Evolutionary conservation across 1,284 basidiomycete species (phyloP), one percentile per base, ranked within the genome.

Genomic region (Exobasidium cylindrosporum): DNA sequence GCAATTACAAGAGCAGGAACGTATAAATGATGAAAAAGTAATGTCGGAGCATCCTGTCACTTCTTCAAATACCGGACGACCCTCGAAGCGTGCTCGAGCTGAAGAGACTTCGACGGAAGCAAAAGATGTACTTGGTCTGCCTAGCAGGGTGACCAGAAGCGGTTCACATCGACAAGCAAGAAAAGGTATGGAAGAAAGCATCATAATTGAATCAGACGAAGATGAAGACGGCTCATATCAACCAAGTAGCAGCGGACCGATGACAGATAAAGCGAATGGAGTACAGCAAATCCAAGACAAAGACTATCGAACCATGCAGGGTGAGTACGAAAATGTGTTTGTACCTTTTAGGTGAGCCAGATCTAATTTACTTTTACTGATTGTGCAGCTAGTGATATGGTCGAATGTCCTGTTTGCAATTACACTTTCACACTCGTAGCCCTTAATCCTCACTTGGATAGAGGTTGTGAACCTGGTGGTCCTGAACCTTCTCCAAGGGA

Each of bases 361-460:
- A 40, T 17, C 17, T 10, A 17, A 40, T 40, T 40, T 40, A 17
- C 35, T 17, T 10, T 40, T 17, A 40, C 7, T 10, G 17, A 40
- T 7, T 40, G 35, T 21, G 35, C 14, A 61, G 69, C 69, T 1
- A 58, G 61, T 13, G 66, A 70, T 26, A 28, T 65, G 13, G 68
- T 73, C 0, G 35, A 64, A 29, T 77, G 76, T 54, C 76, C 76
- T 1, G 74, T 77, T 45, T 78, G 76, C 54, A 46, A 58, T 26
- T 67, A 68, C 32, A 61, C 53, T 1, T 75, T 75, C 32, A 73
- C 74, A 17, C 58, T 70, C 14, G 63, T 60, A 1, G 68, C 71
- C 1, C 63, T 78, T 4, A 71, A 78, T 63, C 61, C 62, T 14
- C 76, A 78, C 56, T 65, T 78, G 24, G 76, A 78, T 53, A 61